Evolutionary conservation across 78 protist species (phyloP), one percentile per base, ranked within the genome.

Genomic region (Isochrysis galbana): DNA sequence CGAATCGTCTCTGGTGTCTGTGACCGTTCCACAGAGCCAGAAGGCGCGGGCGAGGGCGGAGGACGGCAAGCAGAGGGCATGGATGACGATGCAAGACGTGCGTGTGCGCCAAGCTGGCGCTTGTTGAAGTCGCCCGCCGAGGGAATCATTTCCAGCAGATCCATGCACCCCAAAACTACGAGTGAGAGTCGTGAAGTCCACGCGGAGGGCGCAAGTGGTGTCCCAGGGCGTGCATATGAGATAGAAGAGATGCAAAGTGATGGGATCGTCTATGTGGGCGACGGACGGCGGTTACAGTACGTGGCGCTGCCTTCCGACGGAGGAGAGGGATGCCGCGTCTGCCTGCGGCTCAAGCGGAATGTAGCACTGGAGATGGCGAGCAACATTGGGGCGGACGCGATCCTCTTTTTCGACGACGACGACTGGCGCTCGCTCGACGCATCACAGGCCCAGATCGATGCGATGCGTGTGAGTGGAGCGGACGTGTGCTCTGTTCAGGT

Each of bases 361-460:
- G 39, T 34, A 19, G 80, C 41, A 2, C 41, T 70, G 29, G n/a
- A 19, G n/a, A 36, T 70, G 21, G 29, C 32, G 45, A 51, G 61
- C 61, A 19, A 19, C 29, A 2, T 21, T 1, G 80, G 80, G 45
- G 11, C 36, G 42, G 80, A 19, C 42, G 80, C 80, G 32, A 34
- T 70, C 80, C 61, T 51, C 61, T 70, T 70, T 22, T 70, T 5
- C 80, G 80, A 70, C 41, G 80, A 70, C 22, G 80, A 70, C 80
- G 80, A 70, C 80, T 70, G 80, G 80, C 80, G 80, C 41, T 26
- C 80, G 80, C 11, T 17, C n/a, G 42, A 70, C 41, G 22, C n/a
- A 17, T 36, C 22, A 41, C 80, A 70, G 42, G 80, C 80, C 44
- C 80, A 70, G 80, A 36, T 70, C 41, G 80, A 34, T 41, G 80